Evolutionary conservation across 208 protist genomes (phyloP).

Genomic region (Tetramitus jugosus): DNA sequence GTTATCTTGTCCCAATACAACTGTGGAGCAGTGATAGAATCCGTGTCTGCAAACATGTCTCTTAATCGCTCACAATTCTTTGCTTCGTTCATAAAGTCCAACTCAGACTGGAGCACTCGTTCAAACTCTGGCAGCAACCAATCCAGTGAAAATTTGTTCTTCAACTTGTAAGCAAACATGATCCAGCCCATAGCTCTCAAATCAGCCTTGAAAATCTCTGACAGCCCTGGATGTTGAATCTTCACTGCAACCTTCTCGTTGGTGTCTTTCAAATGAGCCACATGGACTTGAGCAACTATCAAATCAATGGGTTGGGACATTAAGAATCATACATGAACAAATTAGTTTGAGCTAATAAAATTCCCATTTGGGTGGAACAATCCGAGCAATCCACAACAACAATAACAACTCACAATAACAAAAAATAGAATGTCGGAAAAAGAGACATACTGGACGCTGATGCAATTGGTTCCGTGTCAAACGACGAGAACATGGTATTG

Average conservation of each 20-base stretch:
- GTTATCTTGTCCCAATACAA: not conserved
- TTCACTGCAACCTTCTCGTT: not conserved
- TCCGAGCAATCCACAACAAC: too few relatives aligned
- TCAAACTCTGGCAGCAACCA: slow-evolving; percentile 14
- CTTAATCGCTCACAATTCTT: not conserved
- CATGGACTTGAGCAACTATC: slow-evolving; percentile 19
- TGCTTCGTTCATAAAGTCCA: slow-evolving; percentile 21
- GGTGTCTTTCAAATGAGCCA: not conserved
- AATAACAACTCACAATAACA: too few relatives aligned
- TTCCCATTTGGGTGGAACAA: too few relatives aligned
- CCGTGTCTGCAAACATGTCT: not conserved
- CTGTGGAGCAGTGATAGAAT: not conserved
- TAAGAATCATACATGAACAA: too few relatives aligned
- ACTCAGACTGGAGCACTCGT: not conserved
- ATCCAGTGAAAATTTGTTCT: not conserved
- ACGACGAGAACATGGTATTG: not conserved
- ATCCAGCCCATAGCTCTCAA: not conserved
- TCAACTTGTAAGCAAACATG: not conserved
- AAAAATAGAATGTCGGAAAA: slow-evolving; percentile 65
- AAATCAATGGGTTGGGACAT: too few relatives aligned
- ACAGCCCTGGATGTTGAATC: slow-evolving; percentile 2
- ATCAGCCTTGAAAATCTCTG: not conserved
- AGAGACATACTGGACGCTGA: too few relatives aligned
- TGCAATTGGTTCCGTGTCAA: not conserved
- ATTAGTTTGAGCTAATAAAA: too few relatives aligned